Conservation (phyloP, 2,329 filamentous ascomycete genomes). For the Alternaria alternata region DNA sequence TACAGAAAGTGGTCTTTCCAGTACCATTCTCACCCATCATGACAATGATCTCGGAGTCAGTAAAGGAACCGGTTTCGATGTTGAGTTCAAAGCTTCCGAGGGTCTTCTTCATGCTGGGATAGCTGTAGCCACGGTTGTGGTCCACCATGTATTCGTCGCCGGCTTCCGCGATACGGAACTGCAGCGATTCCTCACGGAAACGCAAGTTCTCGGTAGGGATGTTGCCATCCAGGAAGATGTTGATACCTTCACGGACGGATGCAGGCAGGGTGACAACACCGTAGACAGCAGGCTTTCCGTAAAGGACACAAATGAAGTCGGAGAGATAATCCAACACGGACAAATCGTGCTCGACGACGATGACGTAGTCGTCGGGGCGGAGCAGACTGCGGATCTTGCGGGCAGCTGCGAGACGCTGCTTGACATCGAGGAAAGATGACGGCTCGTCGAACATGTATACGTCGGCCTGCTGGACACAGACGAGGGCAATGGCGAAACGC, state of each 20-base stretch:
- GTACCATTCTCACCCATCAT: conserved; percentile 99
- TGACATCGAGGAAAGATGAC: conserved; percentile 98
- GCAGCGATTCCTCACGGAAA: conserved; percentile 95
- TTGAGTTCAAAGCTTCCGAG: conserved; percentile 85
- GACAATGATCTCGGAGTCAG: conserved; percentile 97
- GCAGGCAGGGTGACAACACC: conserved; percentile 96
- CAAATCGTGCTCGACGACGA: conserved; percentile 99
- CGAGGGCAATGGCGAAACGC: conserved; percentile 94
- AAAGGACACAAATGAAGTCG: conserved; percentile 97
- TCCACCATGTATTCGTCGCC: conserved; percentile 88
- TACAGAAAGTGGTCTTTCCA: conserved; percentile 99
- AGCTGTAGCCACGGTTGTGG: conserved; percentile 83
- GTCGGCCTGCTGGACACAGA: conserved; percentile 94
- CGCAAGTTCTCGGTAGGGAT: conserved; percentile 98
- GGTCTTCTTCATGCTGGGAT: conserved; percentile 92
- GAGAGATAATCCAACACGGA: conserved; percentile 98
- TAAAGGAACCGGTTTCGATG: conserved; percentile 86
- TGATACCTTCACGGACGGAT: conserved; percentile 98
- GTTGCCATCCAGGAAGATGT: conserved; percentile 97
- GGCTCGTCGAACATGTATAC: conserved; percentile 99
- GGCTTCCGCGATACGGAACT: conserved; percentile 91
- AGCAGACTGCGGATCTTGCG: conserved; percentile 91
- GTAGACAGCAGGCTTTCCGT: conserved; percentile 93
- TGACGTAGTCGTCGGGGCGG: conserved; percentile 90
- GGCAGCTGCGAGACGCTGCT: conserved; percentile 94